Percentiles rank a stretch among this genome's conserved stretches.
phyloP scores from a whole-genome alignment of 2,329 filamentous ascomycete genomes.

The Nemania sp. region DNA sequence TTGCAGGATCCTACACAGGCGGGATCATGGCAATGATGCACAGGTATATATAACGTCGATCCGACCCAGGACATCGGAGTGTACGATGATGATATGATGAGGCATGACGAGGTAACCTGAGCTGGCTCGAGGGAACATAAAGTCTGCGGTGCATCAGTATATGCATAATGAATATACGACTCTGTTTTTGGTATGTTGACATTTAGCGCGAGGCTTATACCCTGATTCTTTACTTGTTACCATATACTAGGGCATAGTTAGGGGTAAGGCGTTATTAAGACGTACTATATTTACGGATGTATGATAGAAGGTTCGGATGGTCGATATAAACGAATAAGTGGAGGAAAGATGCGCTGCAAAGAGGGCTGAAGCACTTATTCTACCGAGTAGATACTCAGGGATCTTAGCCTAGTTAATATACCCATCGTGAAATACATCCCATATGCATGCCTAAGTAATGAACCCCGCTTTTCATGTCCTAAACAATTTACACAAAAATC shows the following conservation, averaged over 20 bases:
- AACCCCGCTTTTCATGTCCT: too few species aligned
- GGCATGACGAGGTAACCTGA: conserved; percentile 28
- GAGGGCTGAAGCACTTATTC: too few species aligned
- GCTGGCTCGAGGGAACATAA: conserved; percentile 23
- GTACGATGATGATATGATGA: conserved; percentile 34
- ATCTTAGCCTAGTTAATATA: too few species aligned
- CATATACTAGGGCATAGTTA: neutral
- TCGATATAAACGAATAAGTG: too few species aligned
- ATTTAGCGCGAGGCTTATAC: neutral
- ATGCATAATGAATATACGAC: conserved; percentile 17
- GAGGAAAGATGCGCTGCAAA: too few species aligned
- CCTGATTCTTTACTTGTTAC: neutral
- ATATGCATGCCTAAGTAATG: too few species aligned
- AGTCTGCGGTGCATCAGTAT: conserved; percentile 10
- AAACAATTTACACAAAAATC: too few species aligned
- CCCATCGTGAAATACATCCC: too few species aligned
- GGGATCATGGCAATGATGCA: conserved; percentile 36
- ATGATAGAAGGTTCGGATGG: neutral
- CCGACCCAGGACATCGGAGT: conserved; percentile 5
- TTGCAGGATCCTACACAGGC: conserved; percentile 37
- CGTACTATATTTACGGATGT: neutral
- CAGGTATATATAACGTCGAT: conserved; percentile 19
- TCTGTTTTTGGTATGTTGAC: neutral
- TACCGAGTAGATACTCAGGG: too few species aligned
- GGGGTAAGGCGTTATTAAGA: neutral